These are phyloP conservation scores for Aspergillus sp. DNA, from an alignment of 2,329 filamentous ascomycete species.

Conservation along the genomic window DNA sequence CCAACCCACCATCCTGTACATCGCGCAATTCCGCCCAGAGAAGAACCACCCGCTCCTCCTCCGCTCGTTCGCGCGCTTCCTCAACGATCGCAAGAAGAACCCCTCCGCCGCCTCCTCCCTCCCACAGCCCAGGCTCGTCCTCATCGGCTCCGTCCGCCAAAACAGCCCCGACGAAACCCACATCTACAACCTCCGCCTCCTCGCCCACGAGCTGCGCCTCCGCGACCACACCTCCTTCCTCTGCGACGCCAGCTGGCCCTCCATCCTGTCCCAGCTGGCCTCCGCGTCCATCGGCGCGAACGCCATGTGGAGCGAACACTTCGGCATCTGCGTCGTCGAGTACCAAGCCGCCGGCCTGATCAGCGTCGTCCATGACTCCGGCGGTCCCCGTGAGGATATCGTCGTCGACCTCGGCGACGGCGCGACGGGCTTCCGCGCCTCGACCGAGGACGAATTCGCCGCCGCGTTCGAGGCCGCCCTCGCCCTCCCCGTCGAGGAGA, in stretches of 20 bases:
- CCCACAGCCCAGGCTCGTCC: slow-evolving; percentile 56
- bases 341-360: slow-evolving; percentile 94
- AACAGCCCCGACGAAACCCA: slow-evolving; percentile 40
- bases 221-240: slow-evolving; percentile 79
- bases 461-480: slow-evolving; percentile 70
- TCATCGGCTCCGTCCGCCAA: slow-evolving; percentile 88
- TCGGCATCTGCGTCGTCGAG: slow-evolving; percentile 95
- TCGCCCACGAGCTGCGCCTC: slow-evolving; percentile 78
- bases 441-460: slow-evolving; percentile 69
- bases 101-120: slow-evolving; percentile 36
- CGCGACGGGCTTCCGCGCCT: slow-evolving; percentile 79
- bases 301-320: slow-evolving; percentile 99
- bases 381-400: slow-evolving; percentile 88
- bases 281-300: slow-evolving; percentile 81
- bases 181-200: slow-evolving; percentile 78
- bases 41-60: slow-evolving; percentile 90
- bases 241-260: slow-evolving; percentile 79
- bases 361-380: slow-evolving; percentile 84
- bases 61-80: slow-evolving; percentile 70
- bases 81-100: slow-evolving; percentile 44
- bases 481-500: slow-evolving; percentile 51
- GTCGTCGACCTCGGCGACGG: slow-evolving; percentile 70
- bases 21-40: slow-evolving; percentile 93
- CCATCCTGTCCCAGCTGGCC: slow-evolving; percentile 70
- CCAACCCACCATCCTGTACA: slow-evolving; percentile 71